Evolutionary conservation across 495 filamentous ascomycete genomes (phyloP).

Genomic region (Hyphodiscus hymeniophilus): DNA sequence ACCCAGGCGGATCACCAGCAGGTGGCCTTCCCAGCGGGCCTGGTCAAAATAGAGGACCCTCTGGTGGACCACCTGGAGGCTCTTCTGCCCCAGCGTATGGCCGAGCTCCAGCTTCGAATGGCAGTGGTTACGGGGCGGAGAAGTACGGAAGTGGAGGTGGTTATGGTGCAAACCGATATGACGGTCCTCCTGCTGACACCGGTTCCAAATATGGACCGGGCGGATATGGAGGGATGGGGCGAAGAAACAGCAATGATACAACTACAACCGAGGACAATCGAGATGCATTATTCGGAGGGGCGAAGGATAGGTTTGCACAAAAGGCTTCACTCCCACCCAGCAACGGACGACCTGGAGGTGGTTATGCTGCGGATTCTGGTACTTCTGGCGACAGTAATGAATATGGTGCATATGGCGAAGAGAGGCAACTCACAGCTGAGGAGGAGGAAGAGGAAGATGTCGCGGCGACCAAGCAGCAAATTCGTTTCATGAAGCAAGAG

Average conservation of each 20-base stretch:
- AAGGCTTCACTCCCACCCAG: slow-evolving; percentile 23
- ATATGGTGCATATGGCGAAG: slow-evolving; percentile 53
- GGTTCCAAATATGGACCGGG: slow-evolving; percentile 40
- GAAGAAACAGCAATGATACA: slow-evolving; percentile 44
- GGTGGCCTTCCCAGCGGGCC: slow-evolving; percentile 33
- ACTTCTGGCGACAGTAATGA: slow-evolving; percentile 31
- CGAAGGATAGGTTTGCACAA: slow-evolving; percentile 44
- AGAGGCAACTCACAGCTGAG: slow-evolving; percentile 65
- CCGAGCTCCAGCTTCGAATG: slow-evolving; percentile 10
- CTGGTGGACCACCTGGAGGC: slow-evolving; percentile 8
- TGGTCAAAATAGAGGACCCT: slow-evolving; percentile 21
- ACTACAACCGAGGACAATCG: slow-evolving; percentile 42
- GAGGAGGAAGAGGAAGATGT: slow-evolving; percentile 63
- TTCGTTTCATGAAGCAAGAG: slow-evolving; percentile 65
- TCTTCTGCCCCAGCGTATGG: slow-evolving; percentile 8
- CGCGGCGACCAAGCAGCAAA: slow-evolving; percentile 61
- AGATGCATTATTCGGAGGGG: slow-evolving; percentile 58
- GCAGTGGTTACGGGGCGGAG: slow-evolving; percentile 45
- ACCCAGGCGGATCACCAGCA: slow-evolving; percentile 9
- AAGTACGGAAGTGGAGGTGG: slow-evolving; percentile 54
- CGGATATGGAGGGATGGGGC: slow-evolving; percentile 67
- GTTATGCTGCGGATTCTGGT: slow-evolving; percentile 17
- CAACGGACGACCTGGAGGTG: slow-evolving; percentile 18
- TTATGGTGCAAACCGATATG: slow-evolving; percentile 59
- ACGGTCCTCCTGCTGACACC: slow-evolving; percentile 32